Base-by-base conservation (phyloP, 352 stramenopile species). In the Bremia lactucae region DNA sequence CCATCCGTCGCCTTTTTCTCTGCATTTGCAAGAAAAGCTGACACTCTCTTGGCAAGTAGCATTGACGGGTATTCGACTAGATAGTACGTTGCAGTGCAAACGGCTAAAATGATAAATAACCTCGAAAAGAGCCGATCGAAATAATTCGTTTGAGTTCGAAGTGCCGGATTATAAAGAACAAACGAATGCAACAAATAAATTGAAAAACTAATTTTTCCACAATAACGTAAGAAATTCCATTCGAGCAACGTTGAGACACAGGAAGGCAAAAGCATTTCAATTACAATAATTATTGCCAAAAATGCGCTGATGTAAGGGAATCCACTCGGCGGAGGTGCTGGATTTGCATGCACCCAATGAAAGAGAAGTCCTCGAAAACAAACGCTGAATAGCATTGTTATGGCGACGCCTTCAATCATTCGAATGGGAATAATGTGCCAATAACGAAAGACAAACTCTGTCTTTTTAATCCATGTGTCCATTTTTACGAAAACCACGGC, bases 31-130 rank as follows among this genome's bases (percentile, higher is more conserved):
- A 60, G 25, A 2, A 36, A 10, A 8, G 24, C 44, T 2, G 52
- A 55, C 14, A 60, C 45, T 20, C 49, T 46, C 9, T 45, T 42
- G 4, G 69, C 64, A 9, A 73, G 15, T 2, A 61, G 38, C 26
- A 67, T 64, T 3, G 61, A 75, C 31, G 66, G 66, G 21, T 67
- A 63, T 45, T 82, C 66, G 25, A 82, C 19, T 2, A 64, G 14
- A 15, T 65, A 55, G 28, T 75, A 79, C 1, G 61, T 62, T 31
- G 42, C 28, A 0, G 59, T 71, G 19, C 55, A 44, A 13, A 61
- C 10, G 52, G 19, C 43, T n/a, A 53, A 10, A 22, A 64, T 35
- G 28, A 75, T 47, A 9, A 45, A 36, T 14, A 71, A 55, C 18
- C 47, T 25, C 0, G 55, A 57, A 11, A 69, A 65, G 33, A 76